These are phyloP conservation scores for Starmerella etchellsii DNA, from an alignment of 805 yeast species.

Conservation along the genomic window DNA sequence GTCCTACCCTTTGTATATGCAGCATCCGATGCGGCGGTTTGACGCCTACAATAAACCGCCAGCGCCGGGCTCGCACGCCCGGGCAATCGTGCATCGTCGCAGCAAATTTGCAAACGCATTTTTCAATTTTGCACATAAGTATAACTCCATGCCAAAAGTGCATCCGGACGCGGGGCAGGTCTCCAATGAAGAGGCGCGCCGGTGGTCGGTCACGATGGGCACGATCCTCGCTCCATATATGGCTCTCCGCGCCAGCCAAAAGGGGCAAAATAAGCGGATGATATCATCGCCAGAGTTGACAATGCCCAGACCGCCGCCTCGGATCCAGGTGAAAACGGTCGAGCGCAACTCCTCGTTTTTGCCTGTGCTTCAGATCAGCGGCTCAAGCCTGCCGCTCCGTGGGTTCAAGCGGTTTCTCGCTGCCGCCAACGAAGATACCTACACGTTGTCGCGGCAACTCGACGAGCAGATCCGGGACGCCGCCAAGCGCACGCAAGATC, in stretches of 20 bases:
- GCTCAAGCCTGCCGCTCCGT: conserved; percentile 6
- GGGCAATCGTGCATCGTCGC: conserved; percentile 5
- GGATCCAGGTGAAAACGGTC: conserved; percentile 11
- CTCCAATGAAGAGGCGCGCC: background rate
- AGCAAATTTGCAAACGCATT: conserved; percentile 3
- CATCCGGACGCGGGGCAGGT: background rate
- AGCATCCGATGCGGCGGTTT: conserved; percentile 15
- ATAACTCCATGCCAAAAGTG: background rate
- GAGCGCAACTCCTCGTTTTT: conserved; percentile 14
- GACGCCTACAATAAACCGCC: conserved; percentile 19
- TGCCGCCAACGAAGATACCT: conserved; percentile 4
- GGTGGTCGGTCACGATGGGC: conserved; percentile 6
- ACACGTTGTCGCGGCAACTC: background rate
- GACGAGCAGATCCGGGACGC: conserved; percentile 5
- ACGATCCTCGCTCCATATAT: conserved; percentile 17
- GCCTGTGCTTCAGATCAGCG: conserved; percentile 16
- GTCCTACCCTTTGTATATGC: background rate
- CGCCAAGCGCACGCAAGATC: conserved; percentile 11
- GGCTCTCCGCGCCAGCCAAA: background rate
- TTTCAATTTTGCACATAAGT: conserved; percentile 1
- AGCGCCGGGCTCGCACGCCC: background rate
- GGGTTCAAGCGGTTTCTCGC: conserved; percentile 15
- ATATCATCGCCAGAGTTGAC: no score
- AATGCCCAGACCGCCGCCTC: no score
- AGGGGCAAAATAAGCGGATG: no score